Conservation (phyloP, 768 basidiomycete genomes). For the Termitomyces sp. region DNA sequence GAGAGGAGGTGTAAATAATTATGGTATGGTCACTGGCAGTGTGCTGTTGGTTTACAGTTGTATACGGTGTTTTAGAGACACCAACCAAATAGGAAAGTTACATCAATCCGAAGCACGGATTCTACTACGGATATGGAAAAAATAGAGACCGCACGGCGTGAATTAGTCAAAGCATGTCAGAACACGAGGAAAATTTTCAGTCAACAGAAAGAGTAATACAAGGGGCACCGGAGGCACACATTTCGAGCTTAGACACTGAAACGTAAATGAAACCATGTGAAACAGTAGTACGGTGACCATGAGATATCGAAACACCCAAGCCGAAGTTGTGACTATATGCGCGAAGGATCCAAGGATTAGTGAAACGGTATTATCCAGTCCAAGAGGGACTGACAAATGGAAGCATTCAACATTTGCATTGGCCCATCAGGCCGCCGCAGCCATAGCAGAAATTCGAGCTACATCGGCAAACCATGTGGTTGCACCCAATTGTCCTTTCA, state of each 20-base stretch:
- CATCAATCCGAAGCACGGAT: background rate
- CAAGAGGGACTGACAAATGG: background rate
- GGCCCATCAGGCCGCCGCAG: conserved; percentile 36
- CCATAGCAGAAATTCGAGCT: conserved; percentile 58
- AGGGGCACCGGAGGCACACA: background rate
- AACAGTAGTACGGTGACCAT: background rate
- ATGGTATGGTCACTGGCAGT: too few relatives aligned
- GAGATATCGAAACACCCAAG: background rate
- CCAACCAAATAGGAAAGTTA: background rate
- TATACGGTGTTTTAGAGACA: background rate
- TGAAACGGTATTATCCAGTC: background rate
- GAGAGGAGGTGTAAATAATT: too few relatives aligned
- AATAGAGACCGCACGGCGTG: background rate
- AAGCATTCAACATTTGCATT: conserved; percentile 43
- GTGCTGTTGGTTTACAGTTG: background rate
- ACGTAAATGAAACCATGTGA: background rate
- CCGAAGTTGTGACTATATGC: background rate
- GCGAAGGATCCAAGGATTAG: background rate
- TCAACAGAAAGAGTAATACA: background rate
- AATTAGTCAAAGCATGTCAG: background rate
- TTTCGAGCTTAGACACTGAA: background rate
- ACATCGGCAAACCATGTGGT: conserved; percentile 64
- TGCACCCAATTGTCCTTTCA: conserved; percentile 53
- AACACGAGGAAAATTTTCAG: background rate
- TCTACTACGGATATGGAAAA: background rate